Base-by-base conservation (phyloP, 768 basidiomycete species). In the Kwoniella mangroviensis region DNA sequence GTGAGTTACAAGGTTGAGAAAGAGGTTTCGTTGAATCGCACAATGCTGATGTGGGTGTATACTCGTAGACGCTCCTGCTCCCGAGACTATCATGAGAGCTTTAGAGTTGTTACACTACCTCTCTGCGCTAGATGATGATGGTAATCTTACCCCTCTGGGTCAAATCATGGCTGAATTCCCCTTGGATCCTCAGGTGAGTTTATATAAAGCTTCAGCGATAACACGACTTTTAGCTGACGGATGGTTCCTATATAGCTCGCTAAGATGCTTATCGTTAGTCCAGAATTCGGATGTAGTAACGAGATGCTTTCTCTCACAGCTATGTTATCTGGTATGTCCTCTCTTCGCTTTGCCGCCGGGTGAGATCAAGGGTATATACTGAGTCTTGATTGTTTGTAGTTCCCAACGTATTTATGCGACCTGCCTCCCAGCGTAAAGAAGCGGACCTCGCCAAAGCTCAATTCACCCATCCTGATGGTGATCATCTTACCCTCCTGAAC, bases 81-180 rank as follows among this genome's bases (percentile, higher is more conserved):
- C 94, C 19, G 94, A 99, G 79, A 98, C 95, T 1, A 87, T 98
- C 58, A 97, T 98, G 94, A 90, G 95, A 67, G 96, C 96, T 11
- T 85, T 99, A 63, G 97, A 98, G 82, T 84, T 98, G 43, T 86
- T 99, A 57, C 96, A 98, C 79, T 96, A 90, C 83, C 87, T 98
- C 54, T 89, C 91, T 6, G 96, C 95, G 0, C 85, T 99, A 70
- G 94, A 98, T 78, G 94, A 98, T 75, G 94, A 97, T 3, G 95
- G 97, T 12, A 89, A 93, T 62, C 83, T 99, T 67, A 98, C 97
- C 0, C 84, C 89, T 0, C 85, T 98, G 9, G 97, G 97, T 4
- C 86, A 84, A 45, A 90, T 93, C 70, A 98, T 98, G 96, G 96
- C 97, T 0, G 94, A 98, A 75, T 98, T 98, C 86, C 97, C 96